These are phyloP conservation scores for Lactarius tabidus DNA, from an alignment of 768 basidiomycete genomes.

Conservation along the genomic window DNA sequence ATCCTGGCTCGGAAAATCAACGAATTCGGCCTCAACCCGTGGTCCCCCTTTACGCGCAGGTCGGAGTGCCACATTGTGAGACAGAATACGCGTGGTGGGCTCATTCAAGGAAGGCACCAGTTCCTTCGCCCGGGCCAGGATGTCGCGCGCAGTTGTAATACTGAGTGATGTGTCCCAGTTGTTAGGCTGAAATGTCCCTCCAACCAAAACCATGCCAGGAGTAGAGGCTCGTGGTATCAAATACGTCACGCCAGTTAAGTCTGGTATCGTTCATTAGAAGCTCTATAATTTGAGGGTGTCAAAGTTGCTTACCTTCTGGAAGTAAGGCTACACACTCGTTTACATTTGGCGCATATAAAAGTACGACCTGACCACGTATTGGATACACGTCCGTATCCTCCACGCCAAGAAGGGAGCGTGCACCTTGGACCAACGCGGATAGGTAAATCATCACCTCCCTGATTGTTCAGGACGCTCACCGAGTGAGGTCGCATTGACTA, in stretches of 20 bases:
- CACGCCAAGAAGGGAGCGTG: constrained; percentile 72
- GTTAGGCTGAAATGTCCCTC: constrained; percentile 51
- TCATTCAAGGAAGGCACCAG: constrained; percentile 36
- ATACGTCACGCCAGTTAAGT: constrained; percentile 39
- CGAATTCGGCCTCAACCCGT: constrained; percentile 48
- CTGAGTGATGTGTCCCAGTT: constrained; percentile 51
- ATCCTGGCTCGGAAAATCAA: constrained; percentile 36
- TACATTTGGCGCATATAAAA: constrained; percentile 67
- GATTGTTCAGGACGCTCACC: constrained; percentile 34
- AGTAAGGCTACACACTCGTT: constrained; percentile 34
- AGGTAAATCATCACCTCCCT: not conserved
- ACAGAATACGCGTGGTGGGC: constrained; percentile 41
- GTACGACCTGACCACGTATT: constrained; percentile 78
- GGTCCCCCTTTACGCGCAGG: constrained; percentile 54
- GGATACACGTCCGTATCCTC: constrained; percentile 74
- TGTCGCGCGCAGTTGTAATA: constrained; percentile 39
- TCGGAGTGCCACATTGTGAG: constrained; percentile 56
- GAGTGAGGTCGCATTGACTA: constrained; percentile 56
- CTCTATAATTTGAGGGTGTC: not conserved
- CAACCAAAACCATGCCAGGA: constrained; percentile 46
- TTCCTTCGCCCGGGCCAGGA: constrained; percentile 44
- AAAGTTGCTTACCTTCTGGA: not conserved
- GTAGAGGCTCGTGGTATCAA: constrained; percentile 58
- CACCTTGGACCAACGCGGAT: constrained; percentile 38
- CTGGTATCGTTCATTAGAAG: constrained; percentile 6